These are phyloP conservation scores for Yamadazyma phyllophila DNA, from an alignment of 805 yeast genomes.

Conservation along the genomic window DNA sequence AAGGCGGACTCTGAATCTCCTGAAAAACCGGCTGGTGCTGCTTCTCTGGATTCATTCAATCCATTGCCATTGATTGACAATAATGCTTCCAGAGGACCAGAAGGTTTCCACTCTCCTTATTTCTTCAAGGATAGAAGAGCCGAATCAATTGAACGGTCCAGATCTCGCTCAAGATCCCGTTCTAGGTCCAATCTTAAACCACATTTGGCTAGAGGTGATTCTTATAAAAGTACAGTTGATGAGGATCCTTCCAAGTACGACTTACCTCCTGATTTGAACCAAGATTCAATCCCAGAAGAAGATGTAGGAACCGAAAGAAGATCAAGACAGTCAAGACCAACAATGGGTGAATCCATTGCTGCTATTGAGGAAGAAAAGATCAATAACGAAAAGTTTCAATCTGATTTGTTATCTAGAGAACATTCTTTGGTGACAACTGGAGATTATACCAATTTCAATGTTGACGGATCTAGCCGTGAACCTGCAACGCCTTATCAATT, in stretches of 20 bases:
- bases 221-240: conserved; percentile 58
- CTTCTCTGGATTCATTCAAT: neutral
- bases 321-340: conserved; percentile 39
- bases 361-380: conserved; percentile 36
- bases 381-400: conserved; percentile 16
- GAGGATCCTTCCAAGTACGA: conserved; percentile 45
- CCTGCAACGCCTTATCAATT: conserved; percentile 59
- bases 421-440: conserved; percentile 45
- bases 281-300: conserved; percentile 14
- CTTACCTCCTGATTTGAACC: conserved; percentile 38
- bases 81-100: conserved; percentile 9
- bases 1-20: neutral
- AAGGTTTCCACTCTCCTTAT: conserved; percentile 33
- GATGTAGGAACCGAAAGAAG: conserved; percentile 35
- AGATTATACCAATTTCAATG: conserved; percentile 45
- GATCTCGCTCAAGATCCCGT: conserved; percentile 19
- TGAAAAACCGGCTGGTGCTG: neutral
- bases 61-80: conserved; percentile 13
- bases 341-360: conserved; percentile 45
- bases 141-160: conserved; percentile 23
- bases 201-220: conserved; percentile 75
- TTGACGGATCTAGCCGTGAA: conserved; percentile 34
- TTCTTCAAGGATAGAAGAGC: conserved; percentile 29
- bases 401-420: conserved; percentile 22
- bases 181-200: conserved; percentile 36